Evolutionary conservation across 495 filamentous ascomycete species (phyloP), one percentile per base, ranked within the genome.

Genomic region (Massariosphaeria phaeospora): DNA sequence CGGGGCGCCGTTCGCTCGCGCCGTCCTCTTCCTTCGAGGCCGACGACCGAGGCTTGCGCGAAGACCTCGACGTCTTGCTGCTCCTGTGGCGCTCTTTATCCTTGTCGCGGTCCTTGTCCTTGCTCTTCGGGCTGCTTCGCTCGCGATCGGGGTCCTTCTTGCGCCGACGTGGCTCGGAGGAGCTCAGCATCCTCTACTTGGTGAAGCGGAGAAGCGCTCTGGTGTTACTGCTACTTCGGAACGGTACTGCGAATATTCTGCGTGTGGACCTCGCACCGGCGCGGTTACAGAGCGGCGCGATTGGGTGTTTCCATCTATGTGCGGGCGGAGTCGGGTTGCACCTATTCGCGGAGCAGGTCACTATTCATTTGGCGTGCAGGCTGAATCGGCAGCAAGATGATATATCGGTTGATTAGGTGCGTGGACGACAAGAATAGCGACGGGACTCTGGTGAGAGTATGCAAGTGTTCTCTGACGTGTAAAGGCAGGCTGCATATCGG

Each of bases 131-230:
- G 44, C 55, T 59, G 49, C 52, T 58, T 15, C 60, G 57, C 20
- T 70, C 67, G 17, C 66, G 61, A 25, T 67, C 66, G 25, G 50
- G 51, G 42, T 63, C 63, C 39, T 64, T 66, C 46, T 65, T 66
- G 49, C 66, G 66, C 24, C 61, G 61, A 9, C 55, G 49, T 24
- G 39, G n/a, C 51, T 63, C 61, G 23, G 50, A 50, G 30, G 49
- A 52, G 61, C 61, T 54, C 45, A 52, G 48, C 55, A 63, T 63
- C n/a, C 45, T 52, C 27, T 17, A 27, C 45, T 6, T n/a, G 31
- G 29, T 44, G 50, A 53, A 24, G 49, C 27, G 34, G 48, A 55
- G 44, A 39, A 55, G 29, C 24, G 46, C 20, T 26, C 46, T 1
- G 52, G 35, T 49, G 35, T 42, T 24, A 48, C 48, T 50, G 30